Evolutionary conservation across 1,284 basidiomycete species (phyloP).

Genomic region (Athelia sp.): DNA sequence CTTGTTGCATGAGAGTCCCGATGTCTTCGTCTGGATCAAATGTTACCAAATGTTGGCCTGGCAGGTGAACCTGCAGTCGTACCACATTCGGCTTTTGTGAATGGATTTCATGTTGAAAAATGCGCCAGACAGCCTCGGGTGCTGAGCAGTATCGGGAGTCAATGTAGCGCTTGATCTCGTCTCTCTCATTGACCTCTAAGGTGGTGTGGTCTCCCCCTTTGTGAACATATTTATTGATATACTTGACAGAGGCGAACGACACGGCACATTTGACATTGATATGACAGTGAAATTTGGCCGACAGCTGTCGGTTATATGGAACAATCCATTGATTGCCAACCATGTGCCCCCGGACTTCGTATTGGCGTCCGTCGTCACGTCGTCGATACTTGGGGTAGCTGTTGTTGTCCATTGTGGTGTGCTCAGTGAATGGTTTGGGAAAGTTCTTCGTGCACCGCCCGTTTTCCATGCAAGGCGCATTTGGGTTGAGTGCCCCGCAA

Average conservation of each 20-base stretch:
- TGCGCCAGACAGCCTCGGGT: conserved; percentile 28
- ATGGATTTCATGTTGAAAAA: conserved; percentile 29
- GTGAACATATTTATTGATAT: conserved; percentile 39
- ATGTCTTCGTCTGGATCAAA: conserved; percentile 25
- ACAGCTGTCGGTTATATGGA: too few species aligned
- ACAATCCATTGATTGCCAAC: too few species aligned
- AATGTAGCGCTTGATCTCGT: conserved; percentile 7
- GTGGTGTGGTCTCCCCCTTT: conserved; percentile 33
- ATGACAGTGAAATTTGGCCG: conserved; percentile 13
- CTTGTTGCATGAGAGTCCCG: conserved; percentile 19
- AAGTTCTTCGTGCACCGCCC: too few species aligned
- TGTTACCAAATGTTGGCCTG: conserved; percentile 27
- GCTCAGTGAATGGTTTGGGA: too few species aligned
- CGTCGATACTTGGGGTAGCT: too few species aligned
- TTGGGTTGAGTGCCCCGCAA: too few species aligned
- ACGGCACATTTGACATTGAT: conserved; percentile 27
- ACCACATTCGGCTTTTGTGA: conserved; percentile 28
- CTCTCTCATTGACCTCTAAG: conserved; percentile 13
- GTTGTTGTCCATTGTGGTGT: too few species aligned
- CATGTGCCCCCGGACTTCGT: too few species aligned
- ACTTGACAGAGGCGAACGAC: conserved; percentile 28
- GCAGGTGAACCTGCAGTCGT: conserved; percentile 34
- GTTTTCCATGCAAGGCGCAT: too few species aligned
- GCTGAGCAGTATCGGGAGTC: conserved; percentile 31
- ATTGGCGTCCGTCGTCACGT: too few species aligned